These are phyloP conservation scores for Fusarium sp. DNA, from an alignment of 2,329 filamentous ascomycete genomes.

Conservation along the genomic window DNA sequence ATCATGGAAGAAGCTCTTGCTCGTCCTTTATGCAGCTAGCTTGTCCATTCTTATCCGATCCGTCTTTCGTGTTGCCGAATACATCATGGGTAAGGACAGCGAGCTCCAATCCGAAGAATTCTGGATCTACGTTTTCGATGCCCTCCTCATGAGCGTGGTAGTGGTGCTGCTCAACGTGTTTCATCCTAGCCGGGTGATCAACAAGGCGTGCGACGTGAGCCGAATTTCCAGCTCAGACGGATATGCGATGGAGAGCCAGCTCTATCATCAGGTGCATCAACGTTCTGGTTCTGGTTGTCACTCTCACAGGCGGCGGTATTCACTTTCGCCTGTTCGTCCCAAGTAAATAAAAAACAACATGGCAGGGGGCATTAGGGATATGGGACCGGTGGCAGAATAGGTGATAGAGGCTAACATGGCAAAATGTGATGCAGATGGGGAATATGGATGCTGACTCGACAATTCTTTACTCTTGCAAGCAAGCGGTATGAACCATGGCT, in stretches of 20 bases:
- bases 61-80: slow-evolving; percentile 55
- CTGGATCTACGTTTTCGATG: slow-evolving; percentile 52
- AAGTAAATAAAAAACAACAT: slow-evolving; percentile 1
- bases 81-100: slow-evolving; percentile 48
- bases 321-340: slow-evolving; percentile 16
- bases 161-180: slow-evolving; percentile 42
- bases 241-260: slow-evolving; percentile 41
- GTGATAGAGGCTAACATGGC: too few relatives aligned
- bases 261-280: slow-evolving; percentile 1
- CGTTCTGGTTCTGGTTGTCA: not conserved
- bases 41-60: slow-evolving; percentile 53
- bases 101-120: slow-evolving; percentile 49
- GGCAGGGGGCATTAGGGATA: not conserved
- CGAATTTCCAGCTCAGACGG: slow-evolving; percentile 38
- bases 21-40: slow-evolving; percentile 42
- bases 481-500: too few relatives aligned
- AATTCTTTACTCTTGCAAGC: too few relatives aligned
- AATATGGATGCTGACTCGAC: too few relatives aligned
- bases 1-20: slow-evolving; percentile 47
- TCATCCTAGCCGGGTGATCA: slow-evolving; percentile 43
- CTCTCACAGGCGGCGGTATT: slow-evolving; percentile 11
- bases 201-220: slow-evolving; percentile 27
- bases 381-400: too few relatives aligned
- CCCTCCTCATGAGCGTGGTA: slow-evolving; percentile 47
- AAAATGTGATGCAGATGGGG: too few relatives aligned